Evolutionary conservation across 345 rosid species (phyloP), one percentile per base, ranked within the genome.

Genomic region (Laguncularia racemosa): DNA sequence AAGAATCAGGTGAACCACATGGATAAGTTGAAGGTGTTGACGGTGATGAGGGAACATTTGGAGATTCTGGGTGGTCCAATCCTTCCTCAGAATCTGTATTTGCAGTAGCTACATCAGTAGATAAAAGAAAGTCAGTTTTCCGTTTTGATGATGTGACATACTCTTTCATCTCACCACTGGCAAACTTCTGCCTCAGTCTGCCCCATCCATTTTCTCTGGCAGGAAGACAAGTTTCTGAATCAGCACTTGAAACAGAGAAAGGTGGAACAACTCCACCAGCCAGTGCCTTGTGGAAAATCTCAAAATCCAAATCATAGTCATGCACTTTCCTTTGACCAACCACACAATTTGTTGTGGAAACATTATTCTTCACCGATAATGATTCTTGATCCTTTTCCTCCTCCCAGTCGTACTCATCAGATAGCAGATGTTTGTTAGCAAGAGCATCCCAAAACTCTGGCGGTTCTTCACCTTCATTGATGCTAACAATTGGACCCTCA

Each of bases 251-350:
- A 21, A 73, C 71, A 0, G 84, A 72, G 67, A 72, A 76, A 19
- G 82, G 79, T 3, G 88, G 88, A 74, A 85, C 85, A 23, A 82
- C 79, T 44, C 91, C 91, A 51, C 88, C 88, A 60, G 75, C 68
- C 44, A 82, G 74, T 44, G 91, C 91, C 74, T 82, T 78, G 9
- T 71, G 71, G 61, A 80, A 85, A 45, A 85, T 70, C 52, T 78
- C 85, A 23, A 82, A 85, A 78, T 85, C 91, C 53, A 61, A 57
- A 74, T 85, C 78, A 64, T 85, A 82, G 10, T 76, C 78, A 59
- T 74, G 64, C 54, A 85, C 82, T 67, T 56, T 84, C 66, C 71
- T 80, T 43, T 67, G 65, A 61, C 63, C 67, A 19, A 62, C 50
- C 12, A 28, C 65, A 19, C 45, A 28, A 60, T 49, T 40, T 38